Evolutionary conservation across 2,329 filamentous ascomycete genomes (phyloP), one percentile per base, ranked within the genome.

Genomic region (Aspergillus neotritici): DNA sequence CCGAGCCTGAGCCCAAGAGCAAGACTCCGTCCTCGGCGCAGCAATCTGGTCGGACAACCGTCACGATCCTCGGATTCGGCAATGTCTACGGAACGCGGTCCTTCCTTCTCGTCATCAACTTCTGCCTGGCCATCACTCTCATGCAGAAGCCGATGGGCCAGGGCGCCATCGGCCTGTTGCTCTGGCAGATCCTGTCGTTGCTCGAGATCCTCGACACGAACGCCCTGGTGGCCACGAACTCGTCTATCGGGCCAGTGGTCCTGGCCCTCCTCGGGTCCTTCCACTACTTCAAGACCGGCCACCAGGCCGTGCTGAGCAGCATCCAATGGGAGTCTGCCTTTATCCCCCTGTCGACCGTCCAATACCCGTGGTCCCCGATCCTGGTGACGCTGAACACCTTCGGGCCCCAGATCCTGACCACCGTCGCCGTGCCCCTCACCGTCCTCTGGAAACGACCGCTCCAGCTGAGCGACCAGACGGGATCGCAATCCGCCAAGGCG

Each of bases 251-350:
- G 0, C 90, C 93, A 14, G 73, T 93, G 31, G 76, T 94, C 50
- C 78, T 97, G 17, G 91, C 83, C 9, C 70, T 97, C n/a, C 79
- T 98, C 1, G 93, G 90, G 47, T 88, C 86, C 58, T 94, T 91
- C 67, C 84, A 96, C 72, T 98, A 83, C 73, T 98, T 98, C 80
- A 96, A 94, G 63, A 98, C 93, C 0, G 93, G 93, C 48, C 93
- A 98, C 66, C 91, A 97, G 68, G 91, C 91, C 10, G 85, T 83
- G 0, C 77, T 95, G 16, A 79, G 83, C 54, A 87, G 82, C 52
- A 91, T 98, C 60, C 93, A 98, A 62, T 98, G 93, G 93, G 93
- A 98, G 69, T 80, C 81, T 14, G 91, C 89, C 3, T 98, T 98
- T 68, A 87, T 98, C 53, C 86, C 91, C 0, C 76, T 97, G 6